Evolutionary conservation across 768 basidiomycete species (phyloP), one percentile per base, ranked within the genome.

Genomic region (Mycena latifolia): DNA sequence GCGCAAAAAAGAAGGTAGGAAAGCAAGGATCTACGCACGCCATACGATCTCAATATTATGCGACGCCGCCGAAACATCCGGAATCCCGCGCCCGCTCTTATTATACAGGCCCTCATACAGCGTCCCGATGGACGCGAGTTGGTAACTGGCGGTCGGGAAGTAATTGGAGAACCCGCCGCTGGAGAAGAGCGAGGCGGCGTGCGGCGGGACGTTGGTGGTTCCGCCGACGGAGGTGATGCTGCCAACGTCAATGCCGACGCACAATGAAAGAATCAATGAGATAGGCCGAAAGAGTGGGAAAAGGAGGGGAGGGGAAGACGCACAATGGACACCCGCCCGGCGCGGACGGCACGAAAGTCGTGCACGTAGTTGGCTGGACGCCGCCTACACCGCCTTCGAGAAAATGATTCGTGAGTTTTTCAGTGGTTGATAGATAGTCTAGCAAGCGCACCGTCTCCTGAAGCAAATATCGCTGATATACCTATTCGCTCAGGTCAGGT

Each of bases 191-290:
- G 41, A 43, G 18, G 41, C 41, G 20, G 41, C 41, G 41, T 86
- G 84, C 4, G 67, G 62, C 0, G 84, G 82, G n/a, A 84, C 68
- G 53, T 76, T 73, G 1, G 76, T 78, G 14, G 82, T 85, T 2
- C 85, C 86, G 7, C 82, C 85, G 7, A 87, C 73, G 1, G 78
- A n/a, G 43, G 82, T 84, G 24, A 84, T 72, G 35, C 72, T 84
- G 8, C 77, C n/a, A 78, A 5, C 83, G 7, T 15, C 37, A 37
- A 37, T 14, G 37, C 14, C 37, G 37, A 15, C 37, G 37, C 37
- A 37, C 37, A 37, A 37, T 17, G 37, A 17, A 37, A 37, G 8
- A 37, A 37, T 37, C 15, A 37, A 14, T 37, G 37, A 37, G 7
- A 37, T 37, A 37, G 37, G 37, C 37, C 66, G 27, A 71, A 85